These are phyloP conservation scores for Thymus mandschuricus DNA, from an alignment of 257 asterid species.

Conservation along the genomic window DNA sequence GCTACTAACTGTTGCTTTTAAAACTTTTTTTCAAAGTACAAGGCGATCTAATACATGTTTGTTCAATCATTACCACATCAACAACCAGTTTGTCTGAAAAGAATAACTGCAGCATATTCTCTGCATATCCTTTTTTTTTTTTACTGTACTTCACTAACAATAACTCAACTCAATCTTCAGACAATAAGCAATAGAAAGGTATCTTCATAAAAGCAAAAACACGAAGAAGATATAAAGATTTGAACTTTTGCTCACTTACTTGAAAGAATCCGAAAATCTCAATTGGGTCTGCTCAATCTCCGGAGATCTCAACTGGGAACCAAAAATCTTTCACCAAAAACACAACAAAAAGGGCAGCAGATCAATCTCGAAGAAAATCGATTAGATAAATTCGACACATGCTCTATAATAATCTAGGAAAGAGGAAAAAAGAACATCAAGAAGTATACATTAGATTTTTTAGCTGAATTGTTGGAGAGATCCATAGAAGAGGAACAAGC, in stretches of 20 bases:
- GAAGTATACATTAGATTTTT: conserved; percentile 37
- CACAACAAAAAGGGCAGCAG: background rate
- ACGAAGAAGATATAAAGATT: conserved; percentile 21
- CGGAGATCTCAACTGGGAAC: conserved; percentile 45
- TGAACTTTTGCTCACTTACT: conserved; percentile 49
- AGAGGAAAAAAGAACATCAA: background rate
- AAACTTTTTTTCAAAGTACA: background rate
- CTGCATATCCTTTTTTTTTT: background rate
- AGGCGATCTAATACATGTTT: conserved; percentile 13
- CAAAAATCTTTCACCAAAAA: conserved; percentile 42
- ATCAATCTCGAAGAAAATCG: conserved; percentile 28
- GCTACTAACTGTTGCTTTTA: background rate
- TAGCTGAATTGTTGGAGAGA: conserved; percentile 30
- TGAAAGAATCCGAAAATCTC: conserved; percentile 39
- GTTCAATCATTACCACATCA: conserved; percentile 29
- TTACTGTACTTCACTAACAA: background rate
- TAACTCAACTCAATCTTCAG: background rate
- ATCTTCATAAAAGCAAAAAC: conserved; percentile 10
- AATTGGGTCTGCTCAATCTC: conserved; percentile 51
- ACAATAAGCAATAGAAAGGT: conserved; percentile 16
- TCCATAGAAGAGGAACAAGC: conserved; percentile 41
- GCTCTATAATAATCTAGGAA: background rate
- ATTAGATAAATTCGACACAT: background rate
- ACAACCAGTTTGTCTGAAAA: background rate
- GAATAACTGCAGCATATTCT: conserved; percentile 19